Percentiles rank a stretch among this genome's conserved stretches.
These are phyloP conservation scores for Bothriochloa decipiens DNA, from an alignment of 176 grass and related monocot species.

Conservation along the genomic window DNA sequence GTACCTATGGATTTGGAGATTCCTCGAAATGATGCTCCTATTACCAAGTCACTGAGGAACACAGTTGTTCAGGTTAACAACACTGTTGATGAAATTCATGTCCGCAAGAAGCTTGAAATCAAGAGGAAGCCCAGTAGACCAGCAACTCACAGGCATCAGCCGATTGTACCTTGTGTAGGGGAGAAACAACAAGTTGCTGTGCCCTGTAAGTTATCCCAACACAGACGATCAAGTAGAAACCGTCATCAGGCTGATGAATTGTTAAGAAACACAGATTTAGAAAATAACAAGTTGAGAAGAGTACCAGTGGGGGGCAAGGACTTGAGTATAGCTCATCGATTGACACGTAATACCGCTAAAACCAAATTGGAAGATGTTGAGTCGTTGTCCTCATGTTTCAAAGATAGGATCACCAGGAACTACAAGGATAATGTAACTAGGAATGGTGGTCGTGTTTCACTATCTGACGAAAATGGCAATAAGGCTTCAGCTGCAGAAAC, in stretches of 20 bases:
- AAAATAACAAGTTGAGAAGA: neutral
- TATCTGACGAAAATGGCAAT: too few relatives aligned
- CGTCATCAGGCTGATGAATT: neutral
- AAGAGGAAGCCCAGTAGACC: constrained; percentile 4
- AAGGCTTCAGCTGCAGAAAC: too few relatives aligned
- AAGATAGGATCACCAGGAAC: neutral
- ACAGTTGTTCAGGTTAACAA: constrained; percentile 10
- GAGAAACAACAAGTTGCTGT: constrained; percentile 32
- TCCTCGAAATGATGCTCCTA: constrained; percentile 10
- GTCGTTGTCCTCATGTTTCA: neutral
- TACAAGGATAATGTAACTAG: neutral
- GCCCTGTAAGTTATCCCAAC: neutral
- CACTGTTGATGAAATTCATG: neutral
- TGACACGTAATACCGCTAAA: neutral
- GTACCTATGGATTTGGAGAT: neutral
- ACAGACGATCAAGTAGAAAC: neutral
- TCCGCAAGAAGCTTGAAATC: constrained; percentile 10
- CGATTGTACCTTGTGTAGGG: neutral
- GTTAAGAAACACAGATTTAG: neutral
- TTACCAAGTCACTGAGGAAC: constrained; percentile 31
- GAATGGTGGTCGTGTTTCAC: too few relatives aligned
- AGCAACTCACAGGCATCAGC: constrained; percentile 17
- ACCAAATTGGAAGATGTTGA: neutral
- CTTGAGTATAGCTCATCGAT: neutral
- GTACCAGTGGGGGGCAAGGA: neutral